Evolutionary conservation across 116 monocot species (phyloP).

Genomic region (Zostera marina): DNA sequence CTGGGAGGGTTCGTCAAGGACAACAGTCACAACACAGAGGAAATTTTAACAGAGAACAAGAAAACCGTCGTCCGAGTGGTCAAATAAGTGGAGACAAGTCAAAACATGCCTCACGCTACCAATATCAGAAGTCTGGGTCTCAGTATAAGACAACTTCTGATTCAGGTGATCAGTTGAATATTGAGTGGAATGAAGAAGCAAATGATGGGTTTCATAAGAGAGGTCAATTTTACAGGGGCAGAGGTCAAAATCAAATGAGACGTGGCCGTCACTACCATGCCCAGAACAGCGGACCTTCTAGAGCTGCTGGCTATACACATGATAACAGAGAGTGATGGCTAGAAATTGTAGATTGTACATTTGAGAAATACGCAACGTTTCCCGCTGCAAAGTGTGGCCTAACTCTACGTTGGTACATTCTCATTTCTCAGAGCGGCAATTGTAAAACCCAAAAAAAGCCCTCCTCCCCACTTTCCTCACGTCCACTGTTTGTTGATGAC

Average conservation of each 20-base stretch:
- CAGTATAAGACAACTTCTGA: slow-evolving; percentile 12
- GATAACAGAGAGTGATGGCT: slow-evolving; percentile 3
- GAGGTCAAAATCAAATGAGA: slow-evolving; percentile 12
- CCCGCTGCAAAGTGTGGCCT: no score
- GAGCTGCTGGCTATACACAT: neutral
- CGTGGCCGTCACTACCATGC: neutral
- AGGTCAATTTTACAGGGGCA: slow-evolving; percentile 26
- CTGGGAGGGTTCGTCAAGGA: slow-evolving; percentile 7
- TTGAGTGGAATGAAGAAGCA: slow-evolving; percentile 7
- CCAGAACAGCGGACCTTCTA: neutral
- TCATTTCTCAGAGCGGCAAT: no score
- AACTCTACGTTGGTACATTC: no score
- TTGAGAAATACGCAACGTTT: no score
- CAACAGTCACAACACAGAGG: slow-evolving; percentile 10
- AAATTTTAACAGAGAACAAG: slow-evolving; percentile 11
- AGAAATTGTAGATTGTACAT: neutral
- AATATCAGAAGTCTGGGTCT: slow-evolving; percentile 28
- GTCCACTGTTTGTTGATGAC: no score
- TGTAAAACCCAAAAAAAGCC: no score
- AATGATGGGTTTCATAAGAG: slow-evolving; percentile 6
- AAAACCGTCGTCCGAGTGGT: slow-evolving; percentile 9
- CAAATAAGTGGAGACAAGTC: slow-evolving; percentile 11
- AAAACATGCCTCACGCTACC: slow-evolving; percentile 6
- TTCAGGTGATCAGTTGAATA: slow-evolving; percentile 6
- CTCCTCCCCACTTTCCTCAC: no score